Base-by-base conservation (phyloP, 352 stramenopile genomes). In the Phytophthora lateralis region DNA sequence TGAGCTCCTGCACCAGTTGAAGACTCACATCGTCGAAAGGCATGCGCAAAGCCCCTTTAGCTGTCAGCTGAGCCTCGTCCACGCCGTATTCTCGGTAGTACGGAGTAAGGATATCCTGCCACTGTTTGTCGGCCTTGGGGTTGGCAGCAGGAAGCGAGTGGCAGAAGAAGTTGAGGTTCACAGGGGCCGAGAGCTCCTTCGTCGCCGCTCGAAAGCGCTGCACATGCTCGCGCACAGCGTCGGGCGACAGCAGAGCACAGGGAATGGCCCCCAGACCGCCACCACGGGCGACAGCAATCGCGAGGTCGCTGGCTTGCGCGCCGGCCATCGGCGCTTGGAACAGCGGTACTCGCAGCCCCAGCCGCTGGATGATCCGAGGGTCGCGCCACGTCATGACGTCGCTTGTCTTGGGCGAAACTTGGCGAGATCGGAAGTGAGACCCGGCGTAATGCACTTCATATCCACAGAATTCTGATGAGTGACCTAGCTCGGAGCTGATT, bases 131-230 rank as follows among this genome's bases (percentile, higher is more conserved):
- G 0, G 50, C 27, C 17, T 73, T 53, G 1, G 39, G 6, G 11
- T 68, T 59, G 17, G 37, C 46, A 43, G 54, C 9, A 29, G 64
- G 50, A 1, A 66, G 44, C 11, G 60, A 43, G 34, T 85, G 66
- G 55, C 78, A 85, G 68, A 88, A 90, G 63, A 90, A 75, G 35
- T 88, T 90, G 54, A 79, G 69, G 60, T 87, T 88, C 48, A 90
- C 70, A 4, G 70, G 63, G 4, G 60, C 47, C 5, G 66, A 79
- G 20, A 79, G 58, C 21, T 43, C 50, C 24, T 55, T 73, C 21
- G 68, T 76, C 18, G 41, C 60, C 17, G 35, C 64, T 43, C 82
- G 71, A 47, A 76, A 63, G 17, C 37, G 52, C 17, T 78, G 68
- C 6, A 78, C 60, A 26, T 76, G 63, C 4, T 64, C 24, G 6